A percentile compares a stretch with the other conserved stretches of the same genome.
phyloP scores from a whole-genome alignment of 116 monocot species.

The Thalassia testudinum region DNA sequence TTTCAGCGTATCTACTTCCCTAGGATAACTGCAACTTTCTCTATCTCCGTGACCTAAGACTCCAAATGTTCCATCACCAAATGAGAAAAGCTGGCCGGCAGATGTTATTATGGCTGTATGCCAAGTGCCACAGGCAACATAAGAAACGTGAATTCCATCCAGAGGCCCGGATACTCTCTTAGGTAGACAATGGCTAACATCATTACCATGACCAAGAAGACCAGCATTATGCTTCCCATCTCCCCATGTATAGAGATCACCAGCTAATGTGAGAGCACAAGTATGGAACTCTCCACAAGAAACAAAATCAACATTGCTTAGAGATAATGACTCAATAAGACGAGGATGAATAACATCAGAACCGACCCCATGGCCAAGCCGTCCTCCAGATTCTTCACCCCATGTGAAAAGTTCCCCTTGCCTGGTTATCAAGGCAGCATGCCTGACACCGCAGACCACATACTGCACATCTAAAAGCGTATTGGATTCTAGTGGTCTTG shows the following conservation, averaged over 20 bases:
- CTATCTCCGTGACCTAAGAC: conserved; percentile 71
- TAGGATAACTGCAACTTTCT: conserved; percentile 43
- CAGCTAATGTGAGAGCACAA: conserved; percentile 41
- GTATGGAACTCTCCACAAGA: conserved; percentile 77
- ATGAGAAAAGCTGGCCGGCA: conserved; percentile 66
- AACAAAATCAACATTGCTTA: conserved; percentile 36
- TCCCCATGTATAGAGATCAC: conserved; percentile 83
- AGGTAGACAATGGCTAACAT: conserved; percentile 73
- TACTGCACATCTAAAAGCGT: conserved; percentile 72
- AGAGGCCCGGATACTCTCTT: conserved; percentile 60
- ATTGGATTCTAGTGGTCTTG: conserved; percentile 78
- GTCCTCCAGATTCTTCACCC: conserved; percentile 95
- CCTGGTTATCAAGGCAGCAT: conserved; percentile 72
- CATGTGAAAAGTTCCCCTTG: conserved; percentile 88
- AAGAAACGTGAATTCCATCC: conserved; percentile 54
- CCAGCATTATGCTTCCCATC: conserved; percentile 72
- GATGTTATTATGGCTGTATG: conserved; percentile 76
- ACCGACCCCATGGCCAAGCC: conserved; percentile 87
- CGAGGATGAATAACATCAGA: conserved; percentile 48
- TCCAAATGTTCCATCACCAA: conserved; percentile 90
- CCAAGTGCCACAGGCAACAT: conserved; percentile 82
- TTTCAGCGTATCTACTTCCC: conserved; percentile 63
- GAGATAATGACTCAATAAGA: conserved; percentile 67
- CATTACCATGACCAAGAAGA: conserved; percentile 66
- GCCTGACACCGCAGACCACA: conserved; percentile 78